phyloP scores from a whole-genome alignment of 495 filamentous ascomycete species.

The Aspergillus kassunensis region DNA sequence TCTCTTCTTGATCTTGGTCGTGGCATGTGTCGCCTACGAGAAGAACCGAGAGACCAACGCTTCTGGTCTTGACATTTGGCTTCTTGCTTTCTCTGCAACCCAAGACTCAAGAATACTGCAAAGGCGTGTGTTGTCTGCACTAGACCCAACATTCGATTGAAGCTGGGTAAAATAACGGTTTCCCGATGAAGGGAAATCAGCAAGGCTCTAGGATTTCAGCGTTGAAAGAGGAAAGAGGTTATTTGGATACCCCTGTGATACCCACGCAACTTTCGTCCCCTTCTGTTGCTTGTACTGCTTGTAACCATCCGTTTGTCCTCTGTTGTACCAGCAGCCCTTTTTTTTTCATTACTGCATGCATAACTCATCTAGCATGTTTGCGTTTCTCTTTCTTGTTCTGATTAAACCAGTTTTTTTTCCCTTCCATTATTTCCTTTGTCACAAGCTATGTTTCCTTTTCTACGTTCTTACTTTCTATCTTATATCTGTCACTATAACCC shows the following conservation, averaged over 20 bases:
- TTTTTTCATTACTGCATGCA: slow-evolving; percentile 21
- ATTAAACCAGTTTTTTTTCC: slow-evolving; percentile 30
- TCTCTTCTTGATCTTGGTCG: slow-evolving; percentile 6
- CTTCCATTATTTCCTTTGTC: slow-evolving; percentile 24
- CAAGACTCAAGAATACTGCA: slow-evolving; percentile 11
- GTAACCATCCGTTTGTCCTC: slow-evolving; percentile 33
- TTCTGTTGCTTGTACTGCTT: slow-evolving; percentile 42
- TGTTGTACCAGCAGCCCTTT: slow-evolving; percentile 25
- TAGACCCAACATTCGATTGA: slow-evolving; percentile 10
- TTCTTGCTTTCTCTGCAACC: slow-evolving; percentile 11
- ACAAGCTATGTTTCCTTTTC: slow-evolving; percentile 25
- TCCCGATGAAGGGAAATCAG: slow-evolving; percentile 23
- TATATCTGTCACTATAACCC: slow-evolving; percentile 39
- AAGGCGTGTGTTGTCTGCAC: slow-evolving; percentile 6
- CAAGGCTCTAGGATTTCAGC: slow-evolving; percentile 21
- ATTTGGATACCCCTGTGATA: slow-evolving; percentile 47
- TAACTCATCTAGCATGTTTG: slow-evolving; percentile 34
- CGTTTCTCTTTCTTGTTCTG: slow-evolving; percentile 15
- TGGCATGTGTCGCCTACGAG: slow-evolving; percentile 4
- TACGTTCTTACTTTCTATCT: slow-evolving; percentile 17
- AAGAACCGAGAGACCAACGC: slow-evolving; percentile 12
- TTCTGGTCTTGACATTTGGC: slow-evolving; percentile 13
- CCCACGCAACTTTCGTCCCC: slow-evolving; percentile 39
- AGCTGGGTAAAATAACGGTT: slow-evolving; percentile 17
- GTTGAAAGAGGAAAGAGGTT: slow-evolving; percentile 37